Conservation (phyloP, 495 filamentous ascomycete genomes). For the Xylaria sp. region DNA sequence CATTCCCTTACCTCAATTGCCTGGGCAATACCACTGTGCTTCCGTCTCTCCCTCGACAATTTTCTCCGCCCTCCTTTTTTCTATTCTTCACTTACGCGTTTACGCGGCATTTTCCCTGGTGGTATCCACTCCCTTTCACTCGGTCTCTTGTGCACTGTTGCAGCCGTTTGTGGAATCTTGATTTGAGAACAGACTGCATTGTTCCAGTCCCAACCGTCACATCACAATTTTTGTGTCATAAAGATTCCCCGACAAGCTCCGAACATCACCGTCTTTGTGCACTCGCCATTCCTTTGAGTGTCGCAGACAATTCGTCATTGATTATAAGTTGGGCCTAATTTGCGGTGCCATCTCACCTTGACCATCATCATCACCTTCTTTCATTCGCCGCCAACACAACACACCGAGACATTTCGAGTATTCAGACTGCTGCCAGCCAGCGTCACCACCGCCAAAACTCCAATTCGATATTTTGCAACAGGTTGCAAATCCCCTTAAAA, state of each 20-base stretch:
- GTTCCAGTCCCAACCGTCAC: conserved; percentile 15
- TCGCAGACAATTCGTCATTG: background rate
- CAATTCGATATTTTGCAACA: background rate
- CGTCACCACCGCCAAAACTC: background rate
- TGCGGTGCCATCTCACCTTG: background rate
- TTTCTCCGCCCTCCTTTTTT: conserved; percentile 31
- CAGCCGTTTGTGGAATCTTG: conserved; percentile 34
- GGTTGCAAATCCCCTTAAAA: conserved; percentile 29
- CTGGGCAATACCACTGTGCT: conserved; percentile 16
- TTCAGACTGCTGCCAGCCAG: conserved; percentile 14
- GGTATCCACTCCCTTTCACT: conserved; percentile 29
- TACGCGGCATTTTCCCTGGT: conserved; percentile 35
- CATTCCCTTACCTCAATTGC: conserved; percentile 34
- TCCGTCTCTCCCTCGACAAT: background rate
- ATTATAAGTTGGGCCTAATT: conserved; percentile 24
- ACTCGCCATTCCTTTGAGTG: conserved; percentile 24
- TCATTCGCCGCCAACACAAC: background rate
- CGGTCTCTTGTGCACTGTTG: conserved; percentile 27
- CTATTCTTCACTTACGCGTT: conserved; percentile 30
- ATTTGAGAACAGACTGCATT: conserved; percentile 21
- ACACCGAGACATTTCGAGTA: background rate
- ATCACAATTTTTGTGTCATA: conserved; percentile 16
- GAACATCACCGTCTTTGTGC: conserved; percentile 22
- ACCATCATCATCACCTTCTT: conserved; percentile 15
- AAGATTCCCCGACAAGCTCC: conserved; percentile 4